Evolutionary conservation across 2,329 filamentous ascomycete species (phyloP).

Genomic region (Colletotrichum gloeosporioides): DNA sequence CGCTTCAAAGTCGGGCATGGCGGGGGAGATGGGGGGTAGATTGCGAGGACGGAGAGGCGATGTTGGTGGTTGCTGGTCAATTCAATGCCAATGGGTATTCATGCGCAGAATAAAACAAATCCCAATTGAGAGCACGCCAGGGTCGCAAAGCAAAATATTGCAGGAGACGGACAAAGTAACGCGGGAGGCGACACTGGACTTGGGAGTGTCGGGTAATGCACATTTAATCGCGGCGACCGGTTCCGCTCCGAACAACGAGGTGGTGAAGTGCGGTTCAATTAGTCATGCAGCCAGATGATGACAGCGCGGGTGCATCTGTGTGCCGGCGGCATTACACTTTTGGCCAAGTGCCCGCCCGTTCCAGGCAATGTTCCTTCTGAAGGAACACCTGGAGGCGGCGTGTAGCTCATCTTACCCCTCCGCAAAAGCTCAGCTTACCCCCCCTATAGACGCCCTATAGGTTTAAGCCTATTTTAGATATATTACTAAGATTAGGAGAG

Average conservation of each 20-base stretch:
- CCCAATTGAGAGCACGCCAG: background rate
- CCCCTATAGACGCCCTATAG: too few relatives aligned
- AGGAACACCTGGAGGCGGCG: background rate
- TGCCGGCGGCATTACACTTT: background rate
- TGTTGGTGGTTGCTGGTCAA: background rate
- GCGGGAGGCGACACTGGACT: background rate
- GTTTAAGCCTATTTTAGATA: too few relatives aligned
- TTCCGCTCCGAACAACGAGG: slow-evolving; percentile 15
- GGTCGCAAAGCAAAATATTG: background rate
- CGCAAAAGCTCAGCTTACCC: too few relatives aligned
- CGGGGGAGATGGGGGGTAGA: background rate
- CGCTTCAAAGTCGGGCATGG: slow-evolving; percentile 28
- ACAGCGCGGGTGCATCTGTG: background rate
- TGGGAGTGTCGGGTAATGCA: background rate
- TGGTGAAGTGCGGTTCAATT: slow-evolving; percentile 13
- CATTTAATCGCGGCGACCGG: slow-evolving; percentile 10
- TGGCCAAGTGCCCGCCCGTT: background rate
- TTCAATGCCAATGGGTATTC: background rate
- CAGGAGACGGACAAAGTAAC: background rate
- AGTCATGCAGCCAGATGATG: slow-evolving; percentile 15
- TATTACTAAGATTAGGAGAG: too few relatives aligned
- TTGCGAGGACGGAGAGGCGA: background rate
- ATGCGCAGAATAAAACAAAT: background rate
- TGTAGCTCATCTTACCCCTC: too few relatives aligned
- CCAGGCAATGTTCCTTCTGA: background rate